Percentiles rank a stretch among this genome's conserved stretches.
These are phyloP conservation scores for Fragaria nilgerrensis DNA, from an alignment of 306 rosid genomes.

Conservation along the genomic window DNA sequence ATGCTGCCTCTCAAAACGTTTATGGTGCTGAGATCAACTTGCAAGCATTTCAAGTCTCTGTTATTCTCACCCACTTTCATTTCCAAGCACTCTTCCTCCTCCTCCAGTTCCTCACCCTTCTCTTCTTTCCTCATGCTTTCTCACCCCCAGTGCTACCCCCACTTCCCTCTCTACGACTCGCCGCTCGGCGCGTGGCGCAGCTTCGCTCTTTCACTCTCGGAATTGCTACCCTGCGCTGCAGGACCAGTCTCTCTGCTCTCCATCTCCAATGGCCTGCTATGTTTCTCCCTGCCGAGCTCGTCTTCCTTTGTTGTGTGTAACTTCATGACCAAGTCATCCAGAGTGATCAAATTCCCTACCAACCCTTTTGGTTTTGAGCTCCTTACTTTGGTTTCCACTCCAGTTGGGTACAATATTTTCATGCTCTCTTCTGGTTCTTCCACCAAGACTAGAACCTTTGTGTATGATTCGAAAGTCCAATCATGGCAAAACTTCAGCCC, in stretches of 20 bases:
- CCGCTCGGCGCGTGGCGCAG: constrained; percentile 57
- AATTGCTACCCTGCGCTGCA: constrained; percentile 29
- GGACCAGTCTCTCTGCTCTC: constrained; percentile 44
- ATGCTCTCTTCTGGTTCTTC: constrained; percentile 39
- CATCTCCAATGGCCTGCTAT: constrained; percentile 66
- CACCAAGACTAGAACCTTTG: constrained; percentile 27
- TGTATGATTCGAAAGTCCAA: constrained; percentile 49
- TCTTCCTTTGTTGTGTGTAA: constrained; percentile 65
- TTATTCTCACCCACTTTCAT: constrained; percentile 66
- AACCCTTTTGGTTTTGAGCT: constrained; percentile 47
- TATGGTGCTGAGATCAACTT: constrained; percentile 70
- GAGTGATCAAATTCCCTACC: constrained; percentile 53
- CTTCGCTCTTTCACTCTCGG: constrained; percentile 43
- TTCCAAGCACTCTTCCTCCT: constrained; percentile 47
- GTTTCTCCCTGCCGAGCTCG: constrained; percentile 48
- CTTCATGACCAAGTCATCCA: constrained; percentile 49
- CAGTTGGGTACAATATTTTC: constrained; percentile 56
- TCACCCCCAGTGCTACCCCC: constrained; percentile 66
- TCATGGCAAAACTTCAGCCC: constrained; percentile 50
- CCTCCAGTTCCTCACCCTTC: constrained; percentile 44
- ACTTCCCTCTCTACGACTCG: constrained; percentile 69
- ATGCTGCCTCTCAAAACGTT: constrained; percentile 65
- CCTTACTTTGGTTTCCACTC: constrained; percentile 58
- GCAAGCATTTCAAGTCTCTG: constrained; percentile 67
- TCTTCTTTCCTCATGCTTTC: constrained; percentile 74